These are phyloP conservation scores for Catharanthus roseus DNA, from an alignment of 257 asterid genomes.

Conservation along the genomic window DNA sequence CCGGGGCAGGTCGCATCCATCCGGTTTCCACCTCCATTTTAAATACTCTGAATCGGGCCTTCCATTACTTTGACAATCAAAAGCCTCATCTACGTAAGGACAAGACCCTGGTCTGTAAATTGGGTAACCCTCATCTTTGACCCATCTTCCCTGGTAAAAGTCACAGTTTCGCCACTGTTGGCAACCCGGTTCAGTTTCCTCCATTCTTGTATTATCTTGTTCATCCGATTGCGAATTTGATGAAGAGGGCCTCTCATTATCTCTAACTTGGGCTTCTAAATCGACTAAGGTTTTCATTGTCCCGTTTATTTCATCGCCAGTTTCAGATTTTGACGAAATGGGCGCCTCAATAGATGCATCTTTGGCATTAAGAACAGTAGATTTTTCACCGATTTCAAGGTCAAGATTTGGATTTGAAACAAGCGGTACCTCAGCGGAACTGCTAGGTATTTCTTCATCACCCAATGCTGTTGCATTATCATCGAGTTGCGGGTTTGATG, in stretches of 20 bases:
- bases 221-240: conserved; percentile 15
- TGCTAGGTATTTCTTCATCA: not conserved
- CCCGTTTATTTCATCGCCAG: conserved; percentile 9
- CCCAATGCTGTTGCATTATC: not conserved
- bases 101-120: conserved; percentile 68
- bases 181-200: conserved; percentile 7
- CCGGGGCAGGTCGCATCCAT: conserved; percentile 92
- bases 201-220: conserved; percentile 17
- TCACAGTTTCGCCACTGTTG: conserved; percentile 45
- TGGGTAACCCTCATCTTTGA: conserved; percentile 72
- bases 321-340: conserved; percentile 21
- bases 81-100: conserved; percentile 87
- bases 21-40: conserved; percentile 91
- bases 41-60: conserved; percentile 74
- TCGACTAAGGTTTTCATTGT: conserved; percentile 6
- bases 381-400: conserved; percentile 4
- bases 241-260: conserved; percentile 17
- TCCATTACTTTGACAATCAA: conserved; percentile 79
- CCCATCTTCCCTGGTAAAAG: conserved; percentile 73
- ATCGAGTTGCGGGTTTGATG: conserved; percentile 28
- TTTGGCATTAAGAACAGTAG: not conserved
- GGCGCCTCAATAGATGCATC: conserved; percentile 7
- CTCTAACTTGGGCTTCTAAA: conserved; percentile 10
- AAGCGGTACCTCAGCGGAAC: not conserved
- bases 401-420: conserved; percentile 14